Evolutionary conservation across 495 filamentous ascomycete genomes (phyloP), one percentile per base, ranked within the genome.

Genomic region (Jackrogersella minutella): DNA sequence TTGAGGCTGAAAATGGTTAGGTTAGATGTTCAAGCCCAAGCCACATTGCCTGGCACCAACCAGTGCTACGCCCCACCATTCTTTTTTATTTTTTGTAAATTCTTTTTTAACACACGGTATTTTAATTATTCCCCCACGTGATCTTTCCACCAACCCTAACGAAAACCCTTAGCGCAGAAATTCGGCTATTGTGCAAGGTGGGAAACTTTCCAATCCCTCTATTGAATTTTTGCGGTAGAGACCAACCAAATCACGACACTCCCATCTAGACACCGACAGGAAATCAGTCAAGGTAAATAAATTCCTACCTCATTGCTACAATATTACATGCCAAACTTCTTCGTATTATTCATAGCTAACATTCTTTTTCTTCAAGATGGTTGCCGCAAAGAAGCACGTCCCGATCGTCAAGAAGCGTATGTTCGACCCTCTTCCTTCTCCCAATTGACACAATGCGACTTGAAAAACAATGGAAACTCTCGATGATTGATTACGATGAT

Each of bases 321-420:
- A n/a, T 28, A 30, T 7, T 30, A 30, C 26, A n/a, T n/a, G n/a
- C n/a, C n/a, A n/a, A n/a, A n/a, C 3, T 11, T 47, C 24, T 26
- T 1, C 22, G 0, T n/a, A 7, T 62, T 9, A 41, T 59, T 70
- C 60, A n/a, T 17, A 59, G 24, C 81, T 82, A 65, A 80, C 74
- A 58, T 53, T 53, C 59, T 28, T 37, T 36, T 39, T 16, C 19
- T 5, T 61, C 66, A 71, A 98, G 93, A 98, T 99, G 95, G 92
- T 91, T 84, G 85, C 93, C 86, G 92, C 94, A 80, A 97, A 96
- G 91, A 94, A 95, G 85, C 94, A 97, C 84, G 86, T 99, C 78
- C 91, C 93, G 76, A 98, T 99, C 86, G 90, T 99, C 73, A 99
- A 99, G 90, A 99, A 99, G 91, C 91, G 91, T 94, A 93, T 80